Percentiles rank a stretch among this genome's conserved stretches.
These are phyloP conservation scores for Kluyveromyces wickerhamii DNA, from an alignment of 805 yeast genomes.

Conservation along the genomic window DNA sequence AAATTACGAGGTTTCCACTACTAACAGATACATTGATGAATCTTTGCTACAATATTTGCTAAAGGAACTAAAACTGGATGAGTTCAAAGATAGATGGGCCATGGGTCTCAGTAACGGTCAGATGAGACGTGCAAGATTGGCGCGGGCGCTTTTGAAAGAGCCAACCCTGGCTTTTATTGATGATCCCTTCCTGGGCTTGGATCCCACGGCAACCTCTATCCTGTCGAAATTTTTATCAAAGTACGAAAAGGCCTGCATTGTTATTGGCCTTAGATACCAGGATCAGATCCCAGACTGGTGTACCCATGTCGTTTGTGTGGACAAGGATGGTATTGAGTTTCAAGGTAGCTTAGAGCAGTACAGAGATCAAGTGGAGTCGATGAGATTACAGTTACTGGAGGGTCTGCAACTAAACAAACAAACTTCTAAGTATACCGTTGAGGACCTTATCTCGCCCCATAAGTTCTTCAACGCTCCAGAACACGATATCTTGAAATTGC, in stretches of 20 bases:
- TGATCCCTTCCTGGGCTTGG: constrained; percentile 90
- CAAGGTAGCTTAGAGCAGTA: constrained; percentile 38
- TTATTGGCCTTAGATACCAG: constrained; percentile 72
- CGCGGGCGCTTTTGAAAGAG: constrained; percentile 54
- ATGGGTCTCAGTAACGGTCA: constrained; percentile 92
- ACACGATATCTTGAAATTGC: constrained; percentile 10
- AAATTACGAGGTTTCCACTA: constrained; percentile 29
- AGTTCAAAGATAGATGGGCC: constrained; percentile 63
- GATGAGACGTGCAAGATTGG: constrained; percentile 81
- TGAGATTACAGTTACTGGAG: constrained; percentile 12
- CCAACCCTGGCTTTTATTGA: constrained; percentile 71
- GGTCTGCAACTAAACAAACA: constrained; percentile 1
- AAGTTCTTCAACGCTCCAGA: constrained; percentile 14
- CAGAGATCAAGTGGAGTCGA: constrained; percentile 14
- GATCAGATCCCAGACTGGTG: constrained; percentile 78
- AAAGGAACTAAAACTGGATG: constrained; percentile 43
- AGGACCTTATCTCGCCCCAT: constrained; percentile 20
- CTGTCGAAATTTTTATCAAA: constrained; percentile 39
- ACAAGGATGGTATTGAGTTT: constrained; percentile 40
- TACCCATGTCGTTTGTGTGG: constrained; percentile 58
- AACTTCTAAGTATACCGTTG: constrained; percentile 8
- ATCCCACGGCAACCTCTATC: constrained; percentile 56
- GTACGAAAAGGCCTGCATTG: constrained; percentile 34
- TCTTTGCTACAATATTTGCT: constrained; percentile 37
- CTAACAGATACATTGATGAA: constrained; percentile 26